phyloP scores from a whole-genome alignment of 257 asterid species.

The Fraxinus excelsior region DNA sequence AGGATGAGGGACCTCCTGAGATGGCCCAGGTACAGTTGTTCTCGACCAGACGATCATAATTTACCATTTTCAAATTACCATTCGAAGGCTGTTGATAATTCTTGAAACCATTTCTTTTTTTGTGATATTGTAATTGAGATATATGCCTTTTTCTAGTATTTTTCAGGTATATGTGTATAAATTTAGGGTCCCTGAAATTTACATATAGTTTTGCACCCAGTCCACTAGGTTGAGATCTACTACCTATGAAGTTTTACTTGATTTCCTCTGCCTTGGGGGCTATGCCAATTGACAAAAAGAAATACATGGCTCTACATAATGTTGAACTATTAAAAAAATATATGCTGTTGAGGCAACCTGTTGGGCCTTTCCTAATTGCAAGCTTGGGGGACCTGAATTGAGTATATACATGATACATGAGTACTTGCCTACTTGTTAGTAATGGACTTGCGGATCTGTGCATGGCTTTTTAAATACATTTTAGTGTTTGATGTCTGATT shows the following conservation, averaged over 20 bases:
- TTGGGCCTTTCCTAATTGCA: background rate
- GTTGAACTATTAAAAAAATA: background rate
- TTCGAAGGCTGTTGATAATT: background rate
- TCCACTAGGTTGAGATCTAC: background rate
- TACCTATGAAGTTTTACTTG: background rate
- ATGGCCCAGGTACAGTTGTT: slow-evolving; percentile 74
- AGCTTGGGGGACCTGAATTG: background rate
- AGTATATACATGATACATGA: background rate
- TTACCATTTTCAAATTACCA: background rate
- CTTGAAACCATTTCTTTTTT: background rate
- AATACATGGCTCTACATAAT: background rate
- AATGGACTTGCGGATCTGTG: slow-evolving; percentile 2
- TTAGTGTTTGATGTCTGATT: background rate
- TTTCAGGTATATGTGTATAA: background rate
- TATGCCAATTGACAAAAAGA: background rate
- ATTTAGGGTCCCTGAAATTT: background rate
- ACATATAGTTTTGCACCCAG: background rate
- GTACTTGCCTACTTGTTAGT: slow-evolving; percentile 2
- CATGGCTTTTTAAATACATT: background rate
- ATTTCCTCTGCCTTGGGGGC: background rate
- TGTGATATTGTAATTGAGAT: background rate
- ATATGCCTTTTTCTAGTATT: background rate
- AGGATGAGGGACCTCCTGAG: slow-evolving; percentile 99
- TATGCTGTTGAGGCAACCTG: background rate
- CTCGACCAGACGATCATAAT: background rate